Conservation (phyloP, 345 rosid genomes). For the sweet orange (Citrus sinensis) region DNA sequence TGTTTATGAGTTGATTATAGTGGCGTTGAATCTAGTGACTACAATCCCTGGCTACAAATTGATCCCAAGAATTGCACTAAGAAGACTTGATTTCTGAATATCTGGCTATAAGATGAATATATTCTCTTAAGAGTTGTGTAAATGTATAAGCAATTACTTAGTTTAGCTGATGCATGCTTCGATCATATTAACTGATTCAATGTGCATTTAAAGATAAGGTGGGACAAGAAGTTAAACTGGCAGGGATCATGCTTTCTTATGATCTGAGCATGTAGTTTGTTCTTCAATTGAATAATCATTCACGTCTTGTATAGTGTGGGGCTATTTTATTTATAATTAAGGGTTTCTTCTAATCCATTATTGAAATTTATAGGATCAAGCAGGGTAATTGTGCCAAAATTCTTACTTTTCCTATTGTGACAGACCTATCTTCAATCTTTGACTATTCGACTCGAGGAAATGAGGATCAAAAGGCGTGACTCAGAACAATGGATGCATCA, state of each 20-base stretch:
- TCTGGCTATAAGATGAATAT: background rate
- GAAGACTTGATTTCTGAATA: background rate
- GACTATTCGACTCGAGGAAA: constrained; percentile 92
- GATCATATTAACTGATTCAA: background rate
- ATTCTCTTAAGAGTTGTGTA: background rate
- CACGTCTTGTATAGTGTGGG: background rate
- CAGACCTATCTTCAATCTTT: constrained; percentile 98
- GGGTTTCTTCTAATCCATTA: background rate
- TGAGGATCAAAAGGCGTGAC: constrained; percentile 97
- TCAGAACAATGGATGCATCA: constrained; percentile 99
- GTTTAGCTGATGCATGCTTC: background rate
- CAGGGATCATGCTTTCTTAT: background rate
- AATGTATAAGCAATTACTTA: background rate
- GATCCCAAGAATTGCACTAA: background rate
- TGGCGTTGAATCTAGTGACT: background rate
- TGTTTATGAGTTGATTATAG: background rate
- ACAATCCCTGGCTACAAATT: background rate
- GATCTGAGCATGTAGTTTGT: background rate
- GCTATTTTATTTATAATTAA: background rate
- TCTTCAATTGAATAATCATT: background rate
- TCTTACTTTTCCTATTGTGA: constrained; percentile 13
- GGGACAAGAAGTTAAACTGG: background rate
- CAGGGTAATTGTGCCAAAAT: background rate
- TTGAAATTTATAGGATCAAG: background rate
- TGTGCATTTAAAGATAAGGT: background rate